These are phyloP conservation scores for Pseudophaeomoniella oleicola DNA, from an alignment of 2,329 filamentous ascomycete genomes.

Conservation along the genomic window DNA sequence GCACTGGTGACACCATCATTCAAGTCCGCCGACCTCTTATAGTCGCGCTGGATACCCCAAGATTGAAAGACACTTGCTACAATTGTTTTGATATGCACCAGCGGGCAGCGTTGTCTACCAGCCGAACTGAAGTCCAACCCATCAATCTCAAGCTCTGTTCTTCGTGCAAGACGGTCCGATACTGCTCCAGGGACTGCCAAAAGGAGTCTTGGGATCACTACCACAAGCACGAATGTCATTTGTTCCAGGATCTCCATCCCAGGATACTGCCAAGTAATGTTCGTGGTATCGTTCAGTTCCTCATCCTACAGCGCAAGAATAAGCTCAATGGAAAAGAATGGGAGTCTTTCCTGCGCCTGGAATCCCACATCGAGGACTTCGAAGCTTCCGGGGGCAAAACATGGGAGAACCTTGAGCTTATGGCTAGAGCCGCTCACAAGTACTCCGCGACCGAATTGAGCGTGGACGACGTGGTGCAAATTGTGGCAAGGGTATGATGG, in stretches of 20 bases:
- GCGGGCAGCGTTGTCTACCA: conserved; percentile 4
- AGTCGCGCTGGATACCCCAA: conserved; percentile 36
- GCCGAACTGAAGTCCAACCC: conserved; percentile 10
- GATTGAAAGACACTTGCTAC: conserved; percentile 40
- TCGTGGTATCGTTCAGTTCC: conserved; percentile 39
- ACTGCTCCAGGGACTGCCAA: conserved; percentile 49
- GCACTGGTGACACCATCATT: conserved; percentile 33
- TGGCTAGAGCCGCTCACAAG: conserved; percentile 38
- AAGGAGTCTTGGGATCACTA: conserved; percentile 41
- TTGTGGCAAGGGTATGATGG: conserved; percentile 31
- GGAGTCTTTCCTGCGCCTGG: conserved; percentile 27
- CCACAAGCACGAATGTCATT: conserved; percentile 46
- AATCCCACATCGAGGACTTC: conserved; percentile 36
- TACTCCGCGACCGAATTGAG: conserved; percentile 34
- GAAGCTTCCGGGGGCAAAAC: conserved; percentile 21
- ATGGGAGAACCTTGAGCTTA: conserved; percentile 36
- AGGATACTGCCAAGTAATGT: conserved; percentile 39
- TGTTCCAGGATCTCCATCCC: conserved; percentile 30
- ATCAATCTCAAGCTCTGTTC: conserved; percentile 36
- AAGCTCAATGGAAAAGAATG: conserved; percentile 22
- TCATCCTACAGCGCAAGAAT: conserved; percentile 27
- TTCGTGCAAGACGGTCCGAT: conserved; percentile 42
- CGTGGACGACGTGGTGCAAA: conserved; percentile 25
- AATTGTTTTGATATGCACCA: conserved; percentile 38
- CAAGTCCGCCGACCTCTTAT: conserved; percentile 36